Conservation (phyloP, 192 early-diverging fungal species). For the Blastocladiella britannica region DNA sequence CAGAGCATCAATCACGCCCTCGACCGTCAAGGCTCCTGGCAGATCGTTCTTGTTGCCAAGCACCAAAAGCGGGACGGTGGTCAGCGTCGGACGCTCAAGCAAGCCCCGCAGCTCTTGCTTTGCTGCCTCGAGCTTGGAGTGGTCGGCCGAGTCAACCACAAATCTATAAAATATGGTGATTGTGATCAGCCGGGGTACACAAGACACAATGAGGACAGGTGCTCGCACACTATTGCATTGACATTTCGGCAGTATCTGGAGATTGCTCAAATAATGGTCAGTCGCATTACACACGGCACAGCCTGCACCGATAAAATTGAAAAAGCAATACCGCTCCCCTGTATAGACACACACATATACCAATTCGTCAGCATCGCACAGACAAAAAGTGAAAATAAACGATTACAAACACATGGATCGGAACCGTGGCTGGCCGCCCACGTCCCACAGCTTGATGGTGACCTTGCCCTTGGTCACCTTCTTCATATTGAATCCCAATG, state of each 20-base stretch:
- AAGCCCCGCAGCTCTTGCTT: conserved; percentile 74
- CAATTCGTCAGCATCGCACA: too few species aligned
- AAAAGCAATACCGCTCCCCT: conserved; percentile 36
- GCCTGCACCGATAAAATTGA: not conserved
- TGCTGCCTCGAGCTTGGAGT: conserved; percentile 75
- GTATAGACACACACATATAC: too few species aligned
- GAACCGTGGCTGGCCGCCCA: conserved; percentile 95
- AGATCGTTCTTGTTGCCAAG: conserved; percentile 98
- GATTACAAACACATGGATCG: conserved; percentile 92
- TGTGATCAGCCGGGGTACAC: too few species aligned
- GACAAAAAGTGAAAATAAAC: too few species aligned
- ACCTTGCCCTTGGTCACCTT: conserved; percentile 82
- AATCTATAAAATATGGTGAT: conserved; percentile 29
- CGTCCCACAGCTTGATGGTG: conserved; percentile 98
- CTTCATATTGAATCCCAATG: conserved; percentile 98
- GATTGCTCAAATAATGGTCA: not conserved
- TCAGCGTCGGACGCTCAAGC: conserved; percentile 81
- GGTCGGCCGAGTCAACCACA: conserved; percentile 92
- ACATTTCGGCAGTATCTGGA: conserved; percentile 69
- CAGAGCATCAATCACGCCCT: conserved; percentile 78
- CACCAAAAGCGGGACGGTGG: conserved; percentile 87
- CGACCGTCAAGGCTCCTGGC: conserved; percentile 61
- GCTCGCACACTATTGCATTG: conserved; percentile 76
- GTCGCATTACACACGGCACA: too few species aligned
- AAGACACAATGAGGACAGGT: not conserved